Evolutionary conservation across 176 grass and related monocot species (phyloP), one percentile per base, ranked within the genome.

Genomic region (Themeda triandra): DNA sequence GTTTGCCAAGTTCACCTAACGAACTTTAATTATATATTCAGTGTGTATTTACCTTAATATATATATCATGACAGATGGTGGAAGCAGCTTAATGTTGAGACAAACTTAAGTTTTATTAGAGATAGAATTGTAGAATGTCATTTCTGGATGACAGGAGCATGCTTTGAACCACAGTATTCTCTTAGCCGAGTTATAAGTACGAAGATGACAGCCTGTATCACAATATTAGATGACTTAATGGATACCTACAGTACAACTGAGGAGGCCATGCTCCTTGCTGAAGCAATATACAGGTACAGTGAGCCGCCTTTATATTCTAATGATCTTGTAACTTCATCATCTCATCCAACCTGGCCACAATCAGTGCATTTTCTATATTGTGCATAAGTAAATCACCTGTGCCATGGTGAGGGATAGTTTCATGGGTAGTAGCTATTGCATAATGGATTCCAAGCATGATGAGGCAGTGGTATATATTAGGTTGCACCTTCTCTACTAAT

Each of bases 221-320:
- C 85, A 62, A 45, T 87, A 75, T 6, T 87, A 40, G 85, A 87
- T 74, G 85, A 87, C 40, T 75, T 87, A 42, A 67, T 81, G 49
- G 85, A 87, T 13, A 75, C 85, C 13, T 76, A 81, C 36, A 48
- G 35, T 56, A 75, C 78, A 56, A 75, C 78, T 6, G 60, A 87
- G 8, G 85, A 87, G 60, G 51, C 33, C 9, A 44, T 67, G 70
- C 45, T 56, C 19, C 78, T 87, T 39, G 85, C 70, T 7, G 32
- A 81, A 8, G 85, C 85, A 58, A 58, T 87, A 28, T 75, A 68
- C 14, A 82, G 62, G 85, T 82, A 56, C 1, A 49, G 30, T 19
- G 0, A 49, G 25, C 11, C 14, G 59, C 7, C 66, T 3, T 76
- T 77, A 5, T 15, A 39, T 53, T 84, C 23, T 54, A 17, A 14